Evolutionary conservation across 495 filamentous ascomycete species (phyloP).

Genomic region (Letharia columbiana): DNA sequence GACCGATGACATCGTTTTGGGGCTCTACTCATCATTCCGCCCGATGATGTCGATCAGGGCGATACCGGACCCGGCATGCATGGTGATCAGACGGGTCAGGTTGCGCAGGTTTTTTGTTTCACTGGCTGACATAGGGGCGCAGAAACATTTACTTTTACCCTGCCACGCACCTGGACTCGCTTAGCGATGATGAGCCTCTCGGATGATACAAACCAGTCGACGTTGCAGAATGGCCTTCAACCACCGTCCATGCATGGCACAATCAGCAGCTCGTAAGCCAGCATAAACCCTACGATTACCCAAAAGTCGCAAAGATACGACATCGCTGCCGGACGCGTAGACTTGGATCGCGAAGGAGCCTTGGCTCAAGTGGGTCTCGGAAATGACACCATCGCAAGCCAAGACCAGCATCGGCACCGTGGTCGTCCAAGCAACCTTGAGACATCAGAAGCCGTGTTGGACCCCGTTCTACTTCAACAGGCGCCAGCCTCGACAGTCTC

Average conservation of each 20-base stretch:
- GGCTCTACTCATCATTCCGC: neutral
- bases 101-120: neutral
- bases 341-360: neutral
- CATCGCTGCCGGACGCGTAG: no score
- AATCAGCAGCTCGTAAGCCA: neutral
- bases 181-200: no score
- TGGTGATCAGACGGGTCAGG: neutral
- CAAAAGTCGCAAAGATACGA: neutral
- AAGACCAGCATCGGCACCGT: neutral
- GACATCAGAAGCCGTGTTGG: neutral
- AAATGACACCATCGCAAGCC: neutral
- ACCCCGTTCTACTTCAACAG: neutral
- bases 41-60: conserved; percentile 4
- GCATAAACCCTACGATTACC: neutral
- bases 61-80: neutral
- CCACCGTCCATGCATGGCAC: neutral
- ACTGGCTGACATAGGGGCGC: neutral
- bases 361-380: neutral
- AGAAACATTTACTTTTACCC: no score
- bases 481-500: neutral
- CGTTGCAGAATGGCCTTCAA: no score
- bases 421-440: neutral
- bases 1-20: neutral
- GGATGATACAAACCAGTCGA: no score
- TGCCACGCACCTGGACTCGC: no score